These are phyloP conservation scores for Agaricus blazei DNA, from an alignment of 768 basidiomycete genomes.

Conservation along the genomic window DNA sequence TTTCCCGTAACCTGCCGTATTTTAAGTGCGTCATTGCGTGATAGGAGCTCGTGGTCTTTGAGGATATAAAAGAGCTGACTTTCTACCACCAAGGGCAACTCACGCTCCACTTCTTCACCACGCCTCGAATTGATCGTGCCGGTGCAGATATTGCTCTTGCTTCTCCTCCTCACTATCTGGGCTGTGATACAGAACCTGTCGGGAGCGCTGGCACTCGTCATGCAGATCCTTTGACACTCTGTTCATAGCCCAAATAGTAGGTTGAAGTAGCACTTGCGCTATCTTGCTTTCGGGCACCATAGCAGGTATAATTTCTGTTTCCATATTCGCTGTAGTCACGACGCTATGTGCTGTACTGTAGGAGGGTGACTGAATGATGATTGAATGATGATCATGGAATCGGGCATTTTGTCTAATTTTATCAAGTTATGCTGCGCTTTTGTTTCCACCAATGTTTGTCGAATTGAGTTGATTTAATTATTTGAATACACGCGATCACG, in stretches of 20 bases:
- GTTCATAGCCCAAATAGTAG: conserved; percentile 61
- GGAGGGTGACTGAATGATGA: too few relatives aligned
- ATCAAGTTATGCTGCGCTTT: too few relatives aligned
- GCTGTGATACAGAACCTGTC: conserved; percentile 30
- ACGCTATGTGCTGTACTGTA: neutral
- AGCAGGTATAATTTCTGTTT: neutral
- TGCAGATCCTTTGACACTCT: conserved; percentile 28
- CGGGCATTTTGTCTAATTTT: too few relatives aligned
- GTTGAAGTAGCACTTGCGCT: conserved; percentile 30
- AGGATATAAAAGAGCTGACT: neutral
- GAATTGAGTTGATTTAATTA: too few relatives aligned
- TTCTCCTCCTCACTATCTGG: conserved; percentile 11
- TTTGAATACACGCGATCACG: neutral
- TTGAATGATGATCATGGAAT: too few relatives aligned
- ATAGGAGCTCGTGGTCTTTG: neutral
- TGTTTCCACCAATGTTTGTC: too few relatives aligned
- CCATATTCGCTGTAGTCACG: neutral
- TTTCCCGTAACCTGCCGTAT: too few relatives aligned
- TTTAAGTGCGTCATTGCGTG: too few relatives aligned
- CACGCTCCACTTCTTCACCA: neutral
- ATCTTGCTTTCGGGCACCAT: conserved; percentile 5
- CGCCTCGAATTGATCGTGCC: neutral
- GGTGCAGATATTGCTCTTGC: neutral
- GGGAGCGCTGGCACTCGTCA: conserved; percentile 26
- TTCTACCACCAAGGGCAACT: neutral